phyloP scores from a whole-genome alignment of 176 grass and related monocot species.

The Triticum urartu region DNA sequence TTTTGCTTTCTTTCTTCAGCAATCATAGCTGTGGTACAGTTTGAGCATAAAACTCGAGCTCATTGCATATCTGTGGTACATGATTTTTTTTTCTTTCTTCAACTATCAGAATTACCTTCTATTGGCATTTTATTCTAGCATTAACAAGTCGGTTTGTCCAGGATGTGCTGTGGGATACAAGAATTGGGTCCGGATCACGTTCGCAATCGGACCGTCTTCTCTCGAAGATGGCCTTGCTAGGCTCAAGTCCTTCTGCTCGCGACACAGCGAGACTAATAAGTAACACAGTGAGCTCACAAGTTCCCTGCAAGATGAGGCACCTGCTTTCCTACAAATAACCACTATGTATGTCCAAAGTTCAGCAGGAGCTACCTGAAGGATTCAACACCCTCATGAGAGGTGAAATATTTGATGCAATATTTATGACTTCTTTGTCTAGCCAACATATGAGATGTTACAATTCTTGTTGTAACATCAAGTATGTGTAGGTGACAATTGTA shows the following conservation, averaged over 20 bases:
- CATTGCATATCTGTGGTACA: background rate
- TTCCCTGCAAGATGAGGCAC: background rate
- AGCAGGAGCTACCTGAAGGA: background rate
- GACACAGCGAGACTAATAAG: slow-evolving; percentile 33
- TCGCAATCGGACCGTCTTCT: slow-evolving; percentile 48
- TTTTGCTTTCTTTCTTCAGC: too few species aligned
- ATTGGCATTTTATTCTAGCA: background rate
- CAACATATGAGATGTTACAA: slow-evolving; percentile 1
- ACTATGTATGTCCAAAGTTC: background rate
- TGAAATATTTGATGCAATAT: background rate
- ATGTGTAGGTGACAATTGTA: background rate
- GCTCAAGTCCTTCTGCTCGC: slow-evolving; percentile 55
- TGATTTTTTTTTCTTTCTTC: background rate
- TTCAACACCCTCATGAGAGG: background rate
- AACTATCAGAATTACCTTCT: background rate
- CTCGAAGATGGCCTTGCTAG: slow-evolving; percentile 61
- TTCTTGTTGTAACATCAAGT: slow-evolving; percentile 4
- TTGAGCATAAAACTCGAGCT: background rate
- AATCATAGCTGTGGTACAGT: background rate
- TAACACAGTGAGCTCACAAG: background rate
- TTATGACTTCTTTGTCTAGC: background rate
- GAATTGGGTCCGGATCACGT: slow-evolving; percentile 71
- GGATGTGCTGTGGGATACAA: slow-evolving; percentile 60
- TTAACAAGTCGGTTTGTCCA: background rate
- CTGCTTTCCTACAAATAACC: background rate